Evolutionary conservation across 2,329 filamentous ascomycete species (phyloP).

Genomic region (Botrytis fabae): DNA sequence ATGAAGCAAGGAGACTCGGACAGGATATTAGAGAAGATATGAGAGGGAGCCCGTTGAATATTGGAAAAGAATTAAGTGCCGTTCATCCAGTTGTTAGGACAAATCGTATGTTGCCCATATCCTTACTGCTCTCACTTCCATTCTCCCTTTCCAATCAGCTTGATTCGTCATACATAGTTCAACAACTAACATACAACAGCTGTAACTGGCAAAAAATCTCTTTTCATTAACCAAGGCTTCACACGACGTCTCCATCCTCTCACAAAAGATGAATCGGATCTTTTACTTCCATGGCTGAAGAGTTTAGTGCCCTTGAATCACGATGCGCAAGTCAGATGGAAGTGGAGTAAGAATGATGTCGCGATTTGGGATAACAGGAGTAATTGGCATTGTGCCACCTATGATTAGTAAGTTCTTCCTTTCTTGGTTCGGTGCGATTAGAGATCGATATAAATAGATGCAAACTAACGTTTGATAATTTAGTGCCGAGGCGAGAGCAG

Average conservation of each 20-base stretch:
- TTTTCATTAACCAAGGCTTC: constrained; percentile 51
- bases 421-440: not conserved
- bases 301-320: constrained; percentile 55
- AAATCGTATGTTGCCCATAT: constrained; percentile 46
- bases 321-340: constrained; percentile 56
- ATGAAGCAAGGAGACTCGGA: constrained; percentile 50
- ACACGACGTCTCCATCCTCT: constrained; percentile 40
- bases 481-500: constrained; percentile 8
- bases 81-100: constrained; percentile 55
- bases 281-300: constrained; percentile 39
- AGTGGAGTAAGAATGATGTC: constrained; percentile 54
- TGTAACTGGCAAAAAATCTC: constrained; percentile 48
- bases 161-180: not conserved
- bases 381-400: constrained; percentile 25
- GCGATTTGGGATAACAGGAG: constrained; percentile 65
- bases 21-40: constrained; percentile 42
- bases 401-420: constrained; percentile 19
- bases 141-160: not conserved
- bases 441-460: not conserved
- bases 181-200: not conserved
- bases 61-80: constrained; percentile 29
- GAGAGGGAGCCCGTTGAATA: constrained; percentile 47
- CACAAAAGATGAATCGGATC: constrained; percentile 55
- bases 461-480: not conserved
- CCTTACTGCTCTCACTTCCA: not conserved